Conservation (phyloP, 805 yeast species). For the Candida hungchunana region DNA sequence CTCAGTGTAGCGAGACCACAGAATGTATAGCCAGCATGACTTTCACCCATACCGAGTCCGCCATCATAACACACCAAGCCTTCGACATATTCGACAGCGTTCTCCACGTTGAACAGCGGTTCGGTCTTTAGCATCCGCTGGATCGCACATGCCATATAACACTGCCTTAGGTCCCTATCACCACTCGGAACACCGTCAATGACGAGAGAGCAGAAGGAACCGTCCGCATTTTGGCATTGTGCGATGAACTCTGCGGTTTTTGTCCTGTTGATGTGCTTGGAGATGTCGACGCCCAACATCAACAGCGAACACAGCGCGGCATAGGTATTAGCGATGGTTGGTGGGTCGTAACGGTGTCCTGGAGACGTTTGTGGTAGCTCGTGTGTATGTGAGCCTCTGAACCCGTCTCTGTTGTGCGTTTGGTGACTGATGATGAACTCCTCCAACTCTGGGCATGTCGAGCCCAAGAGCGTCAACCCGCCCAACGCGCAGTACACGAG, state of each 20-base stretch:
- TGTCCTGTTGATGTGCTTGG: slow-evolving; percentile 34
- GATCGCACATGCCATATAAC: slow-evolving; percentile 69
- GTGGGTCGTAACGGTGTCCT: slow-evolving; percentile 43
- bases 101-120: slow-evolving; percentile 25
- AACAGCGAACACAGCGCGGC: slow-evolving; percentile 62
- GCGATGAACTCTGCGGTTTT: slow-evolving; percentile 51
- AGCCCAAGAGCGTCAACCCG: slow-evolving; percentile 38
- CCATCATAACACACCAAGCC: slow-evolving; percentile 66
- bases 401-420: slow-evolving; percentile 42
- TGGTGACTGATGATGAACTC: slow-evolving; percentile 45
- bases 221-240: slow-evolving; percentile 55
- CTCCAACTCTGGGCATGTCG: slow-evolving; percentile 31
- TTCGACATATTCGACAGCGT: slow-evolving; percentile 34
- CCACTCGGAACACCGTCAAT: slow-evolving; percentile 38
- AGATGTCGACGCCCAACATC: slow-evolving; percentile 42
- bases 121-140: slow-evolving; percentile 40
- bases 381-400: slow-evolving; percentile 56
- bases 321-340: slow-evolving; percentile 71
- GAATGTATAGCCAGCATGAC: slow-evolving; percentile 84
- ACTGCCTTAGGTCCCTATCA: slow-evolving; percentile 67
- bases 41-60: slow-evolving; percentile 67
- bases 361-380: slow-evolving; percentile 12
- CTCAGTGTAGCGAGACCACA: slow-evolving; percentile 69
- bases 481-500: slow-evolving; percentile 66
- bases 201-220: slow-evolving; percentile 51